Base-by-base conservation (phyloP, 2,329 filamentous ascomycete species). In the Bipolaris cookei region DNA sequence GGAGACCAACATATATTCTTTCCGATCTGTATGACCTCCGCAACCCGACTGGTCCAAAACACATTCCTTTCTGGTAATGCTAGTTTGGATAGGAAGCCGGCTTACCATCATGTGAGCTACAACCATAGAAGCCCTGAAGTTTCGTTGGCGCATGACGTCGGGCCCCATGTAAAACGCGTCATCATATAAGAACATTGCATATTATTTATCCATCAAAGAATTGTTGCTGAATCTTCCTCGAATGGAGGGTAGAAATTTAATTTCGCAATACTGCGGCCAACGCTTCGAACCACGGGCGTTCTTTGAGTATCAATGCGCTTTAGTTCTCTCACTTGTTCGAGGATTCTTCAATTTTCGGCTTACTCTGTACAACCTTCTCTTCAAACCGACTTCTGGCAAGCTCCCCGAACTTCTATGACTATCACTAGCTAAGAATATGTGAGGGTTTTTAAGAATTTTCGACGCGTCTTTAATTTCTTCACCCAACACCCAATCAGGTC, bases 121-220 rank as follows among this genome's bases (percentile, higher is more conserved):
- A 18, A 18, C n/a, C 34, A 18, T 38, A 32, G 49, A 34, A 39
- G 52, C 25, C 30, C n/a, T 28, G 23, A 44, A 51, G 32, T 35
- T 51, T 20, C 46, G 35, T 49, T 34, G 32, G 32, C 14, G 46
- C 23, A 55, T 55, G 52, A 55, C 52, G 52, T 51, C 32, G 39
- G 39, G 52, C 39, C 46, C 39, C 46, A 50, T 51, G 52, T 41
- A 51, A 51, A 42, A 37, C 49, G 46, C 52, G 52, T 55, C 52
- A 55, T 55, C 39, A 18, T 23, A 38, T 6, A 38, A 21, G 6
- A 48, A 48, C 34, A 38, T 18, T 14, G n/a, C 6, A 30, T 18
- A 21, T 38, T 48, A n/a, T n/a, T 16, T 34, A 18, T 28, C 6
- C 13, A 11, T n/a, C 7, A 2, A 25, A 14, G 8, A 30, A n/a